Conservation (phyloP, 345 rosid species). For the Crucihimalaya himalaica region DNA sequence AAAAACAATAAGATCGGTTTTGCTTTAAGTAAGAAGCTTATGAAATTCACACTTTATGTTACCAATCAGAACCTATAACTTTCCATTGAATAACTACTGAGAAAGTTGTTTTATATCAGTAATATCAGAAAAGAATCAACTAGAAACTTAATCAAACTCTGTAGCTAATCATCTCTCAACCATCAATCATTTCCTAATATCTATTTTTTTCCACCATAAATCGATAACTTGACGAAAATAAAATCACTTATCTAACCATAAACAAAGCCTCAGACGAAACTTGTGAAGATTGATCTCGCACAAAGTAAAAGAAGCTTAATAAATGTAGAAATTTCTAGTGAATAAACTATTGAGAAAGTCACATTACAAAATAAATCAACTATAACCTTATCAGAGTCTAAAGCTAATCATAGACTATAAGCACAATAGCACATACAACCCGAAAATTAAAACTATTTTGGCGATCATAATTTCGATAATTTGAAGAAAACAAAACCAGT, state of each 20-base stretch:
- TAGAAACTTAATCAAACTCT: not conserved
- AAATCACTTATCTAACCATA: too few relatives aligned
- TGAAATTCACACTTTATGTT: not conserved
- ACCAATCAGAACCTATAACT: not conserved
- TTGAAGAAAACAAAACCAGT: not conserved
- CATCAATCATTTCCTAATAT: not conserved
- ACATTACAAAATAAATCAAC: not conserved
- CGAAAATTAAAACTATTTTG: not conserved
- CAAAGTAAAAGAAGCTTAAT: too few relatives aligned
- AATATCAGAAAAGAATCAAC: not conserved
- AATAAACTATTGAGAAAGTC: too few relatives aligned
- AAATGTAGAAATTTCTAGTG: too few relatives aligned
- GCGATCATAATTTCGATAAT: not conserved
- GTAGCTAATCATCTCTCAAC: not conserved
- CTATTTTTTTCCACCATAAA: too few relatives aligned
- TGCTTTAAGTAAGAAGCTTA: not conserved
- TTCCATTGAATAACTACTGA: not conserved
- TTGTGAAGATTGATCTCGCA: too few relatives aligned
- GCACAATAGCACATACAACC: not conserved
- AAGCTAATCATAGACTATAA: not conserved
- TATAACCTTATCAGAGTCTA: not conserved
- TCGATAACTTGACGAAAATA: too few relatives aligned
- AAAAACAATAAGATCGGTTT: not conserved
- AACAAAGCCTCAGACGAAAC: too few relatives aligned
- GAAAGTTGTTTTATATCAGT: too few relatives aligned